These are phyloP conservation scores for Oryza punctata DNA, from an alignment of 176 grass and related monocot genomes.

Conservation along the genomic window DNA sequence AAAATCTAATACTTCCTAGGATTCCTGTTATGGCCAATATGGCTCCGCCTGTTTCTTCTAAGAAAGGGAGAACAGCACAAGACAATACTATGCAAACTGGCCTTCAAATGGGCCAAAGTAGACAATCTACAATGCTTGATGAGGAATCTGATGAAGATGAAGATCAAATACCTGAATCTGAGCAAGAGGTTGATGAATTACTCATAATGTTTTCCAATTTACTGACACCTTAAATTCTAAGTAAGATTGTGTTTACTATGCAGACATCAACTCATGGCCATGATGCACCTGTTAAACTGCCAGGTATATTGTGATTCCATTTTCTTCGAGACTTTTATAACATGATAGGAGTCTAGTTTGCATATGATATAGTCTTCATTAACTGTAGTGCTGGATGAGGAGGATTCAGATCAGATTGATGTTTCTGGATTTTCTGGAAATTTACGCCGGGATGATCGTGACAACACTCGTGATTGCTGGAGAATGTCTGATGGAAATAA, in stretches of 20 bases:
- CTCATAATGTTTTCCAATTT: constrained; percentile 9
- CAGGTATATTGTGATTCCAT: constrained; percentile 51
- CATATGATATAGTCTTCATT: constrained; percentile 9
- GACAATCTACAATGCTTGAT: constrained; percentile 59
- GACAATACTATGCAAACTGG: constrained; percentile 28
- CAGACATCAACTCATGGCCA: constrained; percentile 52
- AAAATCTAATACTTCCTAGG: constrained; percentile 64
- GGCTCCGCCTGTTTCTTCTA: constrained; percentile 57
- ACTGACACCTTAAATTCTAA: constrained; percentile 24
- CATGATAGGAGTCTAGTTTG: background rate
- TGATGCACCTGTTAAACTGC: constrained; percentile 38
- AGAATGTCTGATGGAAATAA: constrained; percentile 93
- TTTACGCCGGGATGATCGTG: constrained; percentile 81
- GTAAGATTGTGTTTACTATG: constrained; percentile 39
- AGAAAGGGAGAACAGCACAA: constrained; percentile 68
- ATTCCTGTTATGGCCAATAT: constrained; percentile 85
- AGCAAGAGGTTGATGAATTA: constrained; percentile 59
- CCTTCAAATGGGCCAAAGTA: constrained; percentile 51
- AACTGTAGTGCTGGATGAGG: constrained; percentile 61
- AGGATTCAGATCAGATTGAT: constrained; percentile 67
- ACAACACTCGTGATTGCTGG: constrained; percentile 94
- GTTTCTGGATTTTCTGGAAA: constrained; percentile 86
- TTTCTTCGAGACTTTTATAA: constrained; percentile 31
- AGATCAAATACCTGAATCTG: constrained; percentile 63
- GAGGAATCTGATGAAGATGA: constrained; percentile 97